Evolutionary conservation across 192 early-diverging fungal genomes (phyloP).

Genomic region (Kappamyces sp.): DNA sequence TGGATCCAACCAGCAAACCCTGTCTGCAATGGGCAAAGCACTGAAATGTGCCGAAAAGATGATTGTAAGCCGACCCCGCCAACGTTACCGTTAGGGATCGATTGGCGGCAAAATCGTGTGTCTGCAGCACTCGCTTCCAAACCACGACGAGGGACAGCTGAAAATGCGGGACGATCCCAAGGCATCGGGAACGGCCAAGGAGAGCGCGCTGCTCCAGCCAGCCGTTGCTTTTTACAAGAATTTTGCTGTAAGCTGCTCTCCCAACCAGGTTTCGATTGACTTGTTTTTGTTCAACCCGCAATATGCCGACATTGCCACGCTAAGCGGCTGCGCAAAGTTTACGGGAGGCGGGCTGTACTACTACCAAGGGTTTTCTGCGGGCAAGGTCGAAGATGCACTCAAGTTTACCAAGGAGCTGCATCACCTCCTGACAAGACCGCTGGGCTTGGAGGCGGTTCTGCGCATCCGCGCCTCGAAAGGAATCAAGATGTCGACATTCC

Average conservation of each 20-base stretch:
- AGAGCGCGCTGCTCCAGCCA: conserved; percentile 74
- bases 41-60: conserved; percentile 77
- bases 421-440: conserved; percentile 67
- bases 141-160: conserved; percentile 68
- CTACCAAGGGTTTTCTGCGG: conserved; percentile 85
- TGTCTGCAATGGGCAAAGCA: conserved; percentile 77
- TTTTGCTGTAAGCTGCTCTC: conserved; percentile 86
- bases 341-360: conserved; percentile 85
- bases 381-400: conserved; percentile 70
- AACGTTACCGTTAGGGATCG: conserved; percentile 39
- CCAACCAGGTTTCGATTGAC: conserved; percentile 82
- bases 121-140: conserved; percentile 77
- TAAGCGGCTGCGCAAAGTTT: conserved; percentile 72
- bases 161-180: conserved; percentile 82
- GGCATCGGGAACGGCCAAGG: conserved; percentile 85
- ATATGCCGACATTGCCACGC: conserved; percentile 82
- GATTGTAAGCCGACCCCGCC: conserved; percentile 41
- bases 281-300: conserved; percentile 78
- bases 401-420: conserved; percentile 81
- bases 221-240: conserved; percentile 86
- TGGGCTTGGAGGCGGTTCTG: conserved; percentile 89
- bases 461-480: conserved; percentile 88
- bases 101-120: conserved; percentile 89
- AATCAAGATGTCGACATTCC: conserved; percentile 79
- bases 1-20: conserved; percentile 67